Evolutionary conservation across 169 alveolate genomes (phyloP).

Genomic region (Plasmodium reichenowi): DNA sequence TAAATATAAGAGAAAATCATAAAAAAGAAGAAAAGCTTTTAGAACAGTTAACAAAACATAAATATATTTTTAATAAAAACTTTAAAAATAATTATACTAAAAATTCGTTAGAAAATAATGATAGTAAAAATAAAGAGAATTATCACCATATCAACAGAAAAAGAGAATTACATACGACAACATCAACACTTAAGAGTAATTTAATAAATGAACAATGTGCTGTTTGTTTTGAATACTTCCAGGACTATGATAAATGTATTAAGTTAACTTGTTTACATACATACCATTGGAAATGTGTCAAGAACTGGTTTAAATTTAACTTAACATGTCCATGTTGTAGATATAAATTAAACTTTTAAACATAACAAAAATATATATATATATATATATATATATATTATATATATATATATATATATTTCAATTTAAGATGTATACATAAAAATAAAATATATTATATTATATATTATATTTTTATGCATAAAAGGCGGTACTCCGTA

Average conservation of each 20-base stretch:
- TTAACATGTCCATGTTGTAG: constrained; percentile 80
- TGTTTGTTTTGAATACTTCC: constrained; percentile 78
- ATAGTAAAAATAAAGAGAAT: background rate
- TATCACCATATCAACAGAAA: background rate
- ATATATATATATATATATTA: no score
- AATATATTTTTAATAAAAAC: constrained; percentile 33
- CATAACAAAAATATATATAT: background rate
- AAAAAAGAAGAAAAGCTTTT: constrained; percentile 10
- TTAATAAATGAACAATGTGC: constrained; percentile 79
- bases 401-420: no score
- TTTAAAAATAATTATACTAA: constrained; percentile 33
- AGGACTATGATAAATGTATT: constrained; percentile 76
- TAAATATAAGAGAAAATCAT: constrained; percentile 25
- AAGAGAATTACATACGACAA: background rate
- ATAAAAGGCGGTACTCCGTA: no score
- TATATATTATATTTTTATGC: no score
- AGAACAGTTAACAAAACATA: constrained; percentile 29
- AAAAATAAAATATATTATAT: no score
- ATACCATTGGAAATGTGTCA: constrained; percentile 80
- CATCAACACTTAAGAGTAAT: constrained; percentile 1
- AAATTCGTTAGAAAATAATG: constrained; percentile 46
- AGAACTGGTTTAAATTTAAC: constrained; percentile 80
- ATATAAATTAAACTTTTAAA: background rate
- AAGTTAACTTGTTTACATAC: constrained; percentile 78
- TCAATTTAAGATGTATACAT: no score